A percentile compares a stretch with the other conserved stretches of the same genome.
These are phyloP conservation scores for Candida manassasensis DNA, from an alignment of 805 yeast genomes.

Conservation along the genomic window DNA sequence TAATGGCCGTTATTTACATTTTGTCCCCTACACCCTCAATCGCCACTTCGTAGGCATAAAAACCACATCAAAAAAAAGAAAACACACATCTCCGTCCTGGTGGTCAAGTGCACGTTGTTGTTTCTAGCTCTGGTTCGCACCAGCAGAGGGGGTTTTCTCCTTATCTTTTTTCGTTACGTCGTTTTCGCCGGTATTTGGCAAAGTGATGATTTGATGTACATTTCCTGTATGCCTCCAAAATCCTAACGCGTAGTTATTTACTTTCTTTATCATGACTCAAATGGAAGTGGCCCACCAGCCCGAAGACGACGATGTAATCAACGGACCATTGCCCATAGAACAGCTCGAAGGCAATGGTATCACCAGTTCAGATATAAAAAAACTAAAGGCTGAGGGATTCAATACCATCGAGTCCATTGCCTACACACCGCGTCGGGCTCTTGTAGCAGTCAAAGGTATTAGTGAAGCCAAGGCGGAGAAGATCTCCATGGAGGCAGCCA, in stretches of 20 bases:
- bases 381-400: constrained; percentile 75
- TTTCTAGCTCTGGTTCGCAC: too few relatives aligned
- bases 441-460: constrained; percentile 80
- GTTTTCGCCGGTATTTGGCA: too few relatives aligned
- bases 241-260: not conserved
- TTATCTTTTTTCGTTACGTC: too few relatives aligned
- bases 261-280: not conserved
- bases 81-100: too few relatives aligned
- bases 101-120: too few relatives aligned
- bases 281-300: not conserved
- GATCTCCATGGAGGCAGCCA: constrained; percentile 75
- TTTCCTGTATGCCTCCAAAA: too few relatives aligned
- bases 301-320: constrained; percentile 34
- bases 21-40: too few relatives aligned
- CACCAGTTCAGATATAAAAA: constrained; percentile 68
- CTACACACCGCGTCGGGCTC: constrained; percentile 79
- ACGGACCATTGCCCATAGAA: constrained; percentile 40
- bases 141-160: too few relatives aligned
- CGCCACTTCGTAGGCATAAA: too few relatives aligned
- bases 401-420: constrained; percentile 93
- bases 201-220: too few relatives aligned
- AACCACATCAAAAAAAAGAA: too few relatives aligned
- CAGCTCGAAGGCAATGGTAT: constrained; percentile 79
- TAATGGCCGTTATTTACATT: too few relatives aligned
- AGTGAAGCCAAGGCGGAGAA: constrained; percentile 94